Conservation (phyloP, 2,329 filamentous ascomycete species). For the Talaromyces sp. region DNA sequence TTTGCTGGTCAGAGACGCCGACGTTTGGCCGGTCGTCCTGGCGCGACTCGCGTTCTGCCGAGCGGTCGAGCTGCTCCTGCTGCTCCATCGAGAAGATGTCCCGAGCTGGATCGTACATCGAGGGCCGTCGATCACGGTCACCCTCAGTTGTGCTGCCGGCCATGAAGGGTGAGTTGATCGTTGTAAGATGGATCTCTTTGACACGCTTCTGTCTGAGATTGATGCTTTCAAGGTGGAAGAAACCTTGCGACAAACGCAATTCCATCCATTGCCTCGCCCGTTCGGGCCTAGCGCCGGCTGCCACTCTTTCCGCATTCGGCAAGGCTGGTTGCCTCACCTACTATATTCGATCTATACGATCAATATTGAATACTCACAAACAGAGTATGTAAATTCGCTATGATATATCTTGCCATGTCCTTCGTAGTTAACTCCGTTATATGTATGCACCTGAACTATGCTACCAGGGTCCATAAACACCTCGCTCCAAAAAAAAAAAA, state of each 20-base stretch:
- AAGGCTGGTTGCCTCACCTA: neutral
- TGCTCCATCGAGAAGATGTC: constrained; percentile 24
- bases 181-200: neutral
- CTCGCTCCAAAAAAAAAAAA: constrained; percentile 1
- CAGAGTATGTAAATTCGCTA: neutral
- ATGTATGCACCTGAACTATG: neutral
- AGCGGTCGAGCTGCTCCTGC: constrained; percentile 17
- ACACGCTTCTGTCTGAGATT: neutral
- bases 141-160: neutral
- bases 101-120: constrained; percentile 30
- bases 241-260: neutral
- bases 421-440: neutral
- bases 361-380: neutral
- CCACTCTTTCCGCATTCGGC: neutral
- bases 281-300: constrained; percentile 11
- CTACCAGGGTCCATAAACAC: neutral
- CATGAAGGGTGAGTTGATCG: constrained; percentile 11
- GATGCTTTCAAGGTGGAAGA: neutral
- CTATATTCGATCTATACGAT: too few relatives aligned
- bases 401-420: neutral
- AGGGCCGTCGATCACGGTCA: constrained; percentile 12
- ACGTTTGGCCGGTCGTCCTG: neutral
- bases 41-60: constrained; percentile 15
- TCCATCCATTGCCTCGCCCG: neutral
- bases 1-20: constrained; percentile 5